Percentiles rank a stretch among this genome's conserved stretches.
These are phyloP conservation scores for Podospora pseudocomata DNA, from an alignment of 495 filamentous ascomycete genomes.

Conservation along the genomic window DNA sequence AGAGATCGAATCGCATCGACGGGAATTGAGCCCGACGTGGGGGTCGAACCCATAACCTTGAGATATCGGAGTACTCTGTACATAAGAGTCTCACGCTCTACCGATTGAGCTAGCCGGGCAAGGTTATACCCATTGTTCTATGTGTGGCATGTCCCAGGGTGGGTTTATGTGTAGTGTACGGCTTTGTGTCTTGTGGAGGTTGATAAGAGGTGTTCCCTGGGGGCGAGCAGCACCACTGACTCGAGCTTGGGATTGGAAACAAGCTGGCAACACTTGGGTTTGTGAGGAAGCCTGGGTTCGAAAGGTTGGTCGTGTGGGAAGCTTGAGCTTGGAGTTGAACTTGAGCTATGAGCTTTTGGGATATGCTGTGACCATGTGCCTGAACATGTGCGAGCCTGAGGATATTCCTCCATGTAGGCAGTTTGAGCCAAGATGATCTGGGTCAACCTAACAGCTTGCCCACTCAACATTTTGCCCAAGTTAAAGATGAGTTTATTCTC, in stretches of 20 bases:
- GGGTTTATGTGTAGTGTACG: not conserved
- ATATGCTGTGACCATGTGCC: too few species aligned
- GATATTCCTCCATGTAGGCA: too few species aligned
- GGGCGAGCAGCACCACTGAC: not conserved
- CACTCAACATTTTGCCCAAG: too few species aligned
- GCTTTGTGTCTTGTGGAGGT: not conserved
- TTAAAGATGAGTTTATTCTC: too few species aligned
- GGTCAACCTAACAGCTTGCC: too few species aligned
- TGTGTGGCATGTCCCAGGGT: not conserved
- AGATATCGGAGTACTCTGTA: not conserved
- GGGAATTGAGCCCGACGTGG: not conserved
- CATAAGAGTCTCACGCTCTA: constrained; percentile 79
- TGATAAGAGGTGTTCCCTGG: not conserved
- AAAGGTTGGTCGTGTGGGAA: not conserved
- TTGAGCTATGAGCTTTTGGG: too few species aligned
- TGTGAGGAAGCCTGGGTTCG: not conserved
- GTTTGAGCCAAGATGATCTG: too few species aligned
- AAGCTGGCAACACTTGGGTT: not conserved
- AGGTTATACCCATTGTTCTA: not conserved
- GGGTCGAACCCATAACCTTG: not conserved
- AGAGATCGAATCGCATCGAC: not conserved
- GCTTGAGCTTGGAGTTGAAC: not conserved
- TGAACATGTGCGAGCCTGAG: too few species aligned
- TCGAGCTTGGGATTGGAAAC: not conserved
- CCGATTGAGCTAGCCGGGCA: constrained; percentile 70